Conservation (phyloP, 1,284 basidiomycete species). For the Rhizoctonia solani region DNA sequence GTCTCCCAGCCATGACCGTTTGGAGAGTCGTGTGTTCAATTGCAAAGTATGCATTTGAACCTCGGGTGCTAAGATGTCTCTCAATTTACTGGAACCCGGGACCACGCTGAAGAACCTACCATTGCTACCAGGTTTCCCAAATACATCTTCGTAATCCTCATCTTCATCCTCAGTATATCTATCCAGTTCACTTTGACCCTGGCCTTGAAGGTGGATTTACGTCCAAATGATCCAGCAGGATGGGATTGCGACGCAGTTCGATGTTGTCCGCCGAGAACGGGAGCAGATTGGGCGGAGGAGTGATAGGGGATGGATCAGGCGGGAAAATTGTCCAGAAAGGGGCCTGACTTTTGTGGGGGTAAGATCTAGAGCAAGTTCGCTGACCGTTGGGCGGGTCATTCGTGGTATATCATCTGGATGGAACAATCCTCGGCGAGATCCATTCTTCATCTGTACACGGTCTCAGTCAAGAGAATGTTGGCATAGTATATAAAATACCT, state of each 20-base stretch:
- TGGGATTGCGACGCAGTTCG: conserved; percentile 1
- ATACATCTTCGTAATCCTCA: conserved; percentile 92
- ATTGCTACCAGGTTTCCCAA: conserved; percentile 69
- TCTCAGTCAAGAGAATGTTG: background rate
- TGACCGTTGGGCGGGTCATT: conserved; percentile 8
- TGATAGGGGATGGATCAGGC: conserved; percentile 28
- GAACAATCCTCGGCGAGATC: conserved; percentile 71
- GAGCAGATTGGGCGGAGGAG: conserved; percentile 33
- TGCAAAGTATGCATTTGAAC: conserved; percentile 71
- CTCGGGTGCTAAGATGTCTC: conserved; percentile 53
- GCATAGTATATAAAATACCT: conserved; percentile 52
- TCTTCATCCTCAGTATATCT: conserved; percentile 84
- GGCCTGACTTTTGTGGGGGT: conserved; percentile 34
- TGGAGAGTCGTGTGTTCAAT: conserved; percentile 81
- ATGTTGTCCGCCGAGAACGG: conserved; percentile 19
- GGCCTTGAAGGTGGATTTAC: conserved; percentile 60
- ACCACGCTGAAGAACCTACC: conserved; percentile 52
- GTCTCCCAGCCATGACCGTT: conserved; percentile 86
- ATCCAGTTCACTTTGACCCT: conserved; percentile 65
- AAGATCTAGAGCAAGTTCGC: conserved; percentile 32
- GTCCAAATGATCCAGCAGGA: conserved; percentile 66
- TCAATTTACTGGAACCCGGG: conserved; percentile 3
- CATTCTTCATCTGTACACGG: conserved; percentile 61
- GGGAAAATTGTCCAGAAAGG: conserved; percentile 1
- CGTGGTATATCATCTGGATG: conserved; percentile 77